Evolutionary conservation across 1,139 yeast species (phyloP), one percentile per base, ranked within the genome.

Genomic region (Kazachstania sp.): DNA sequence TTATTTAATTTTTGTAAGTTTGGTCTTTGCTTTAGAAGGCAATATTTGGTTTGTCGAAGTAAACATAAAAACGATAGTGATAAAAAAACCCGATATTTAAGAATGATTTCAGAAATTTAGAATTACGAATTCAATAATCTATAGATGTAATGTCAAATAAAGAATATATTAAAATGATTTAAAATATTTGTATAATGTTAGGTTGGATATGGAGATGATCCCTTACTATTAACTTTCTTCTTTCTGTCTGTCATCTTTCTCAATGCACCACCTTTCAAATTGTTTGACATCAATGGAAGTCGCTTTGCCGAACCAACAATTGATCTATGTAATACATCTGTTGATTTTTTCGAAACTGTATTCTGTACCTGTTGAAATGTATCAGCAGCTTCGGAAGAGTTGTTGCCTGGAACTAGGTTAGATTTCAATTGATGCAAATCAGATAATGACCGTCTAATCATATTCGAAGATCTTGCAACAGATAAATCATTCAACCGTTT

Each of bases 401-500:
- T 37, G 20, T 37, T 29, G 3, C 15, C 19, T 15, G 16, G 18
- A 32, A 15, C 18, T 12, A 4, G 9, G 18, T 37, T 26, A 38
- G 13, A 42, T 29, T 46, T 45, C 18, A 53, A 31, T 3, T 50
- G 42, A 28, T 48, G 51, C 20, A 62, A 50, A 44, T 63, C 61
- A 1, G 64, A 57, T 45, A 61, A 60, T 6, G 66, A 63, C 44
- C 58, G 62, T 20, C 57, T 50, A 5, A 61, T 51, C 30, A 63
- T 44, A 43, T 61, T 63, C 4, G 66, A 62, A 37, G 52, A 57
- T 43, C 62, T 57, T 8, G 72, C 84, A 60, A 76, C 74, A 56
- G 71, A 71, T 61, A 81, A 71, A 57, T 80, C 85, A 39, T 71
- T 71, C 53, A 85, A 70, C 55, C 86, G 73, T 51, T 81, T 83